A percentile compares a stretch with the other conserved stretches of the same genome.
Evolutionary conservation across 495 filamentous ascomycete species (phyloP).

Genomic region (Penicillium ochrochloron): DNA sequence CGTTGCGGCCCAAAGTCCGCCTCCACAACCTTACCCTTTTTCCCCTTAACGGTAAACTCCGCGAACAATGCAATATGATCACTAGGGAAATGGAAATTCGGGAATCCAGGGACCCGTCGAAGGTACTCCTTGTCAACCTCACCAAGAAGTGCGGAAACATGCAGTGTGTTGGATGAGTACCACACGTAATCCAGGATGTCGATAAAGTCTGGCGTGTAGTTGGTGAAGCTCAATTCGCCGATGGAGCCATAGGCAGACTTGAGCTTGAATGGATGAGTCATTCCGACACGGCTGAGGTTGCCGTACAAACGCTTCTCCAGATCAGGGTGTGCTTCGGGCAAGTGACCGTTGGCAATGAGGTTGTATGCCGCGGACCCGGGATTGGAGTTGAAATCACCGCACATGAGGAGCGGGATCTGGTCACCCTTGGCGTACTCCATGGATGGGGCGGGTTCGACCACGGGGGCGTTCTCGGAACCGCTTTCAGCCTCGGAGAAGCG

Average conservation of each 20-base stretch:
- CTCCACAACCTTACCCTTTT: constrained; percentile 77
- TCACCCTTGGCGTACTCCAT: constrained; percentile 80
- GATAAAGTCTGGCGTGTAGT: constrained; percentile 90
- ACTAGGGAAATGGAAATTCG: constrained; percentile 95
- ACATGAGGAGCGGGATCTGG: constrained; percentile 88
- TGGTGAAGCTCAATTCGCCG: constrained; percentile 89
- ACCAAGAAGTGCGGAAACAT: constrained; percentile 85
- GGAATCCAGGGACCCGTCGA: constrained; percentile 88
- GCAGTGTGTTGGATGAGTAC: constrained; percentile 90
- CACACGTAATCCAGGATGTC: constrained; percentile 96
- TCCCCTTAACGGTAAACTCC: constrained; percentile 90
- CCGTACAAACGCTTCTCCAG: constrained; percentile 77
- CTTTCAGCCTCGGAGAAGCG: constrained; percentile 65
- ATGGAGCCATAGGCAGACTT: constrained; percentile 81
- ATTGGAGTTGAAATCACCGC: constrained; percentile 94
- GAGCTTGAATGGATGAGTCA: constrained; percentile 90
- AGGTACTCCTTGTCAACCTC: constrained; percentile 91
- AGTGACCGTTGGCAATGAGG: constrained; percentile 73
- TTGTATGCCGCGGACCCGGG: constrained; percentile 86
- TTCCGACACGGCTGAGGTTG: constrained; percentile 87
- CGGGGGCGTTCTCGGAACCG: constrained; percentile 53
- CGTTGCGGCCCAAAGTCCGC: constrained; percentile 65
- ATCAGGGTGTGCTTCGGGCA: constrained; percentile 76
- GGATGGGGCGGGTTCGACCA: constrained; percentile 63
- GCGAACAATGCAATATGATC: constrained; percentile 93